Percentiles rank a stretch among this genome's conserved stretches.
Evolutionary conservation across 225 moss, liverwort and hornwort genomes (phyloP).

Genomic region (Physcomitrellopsis africana): DNA sequence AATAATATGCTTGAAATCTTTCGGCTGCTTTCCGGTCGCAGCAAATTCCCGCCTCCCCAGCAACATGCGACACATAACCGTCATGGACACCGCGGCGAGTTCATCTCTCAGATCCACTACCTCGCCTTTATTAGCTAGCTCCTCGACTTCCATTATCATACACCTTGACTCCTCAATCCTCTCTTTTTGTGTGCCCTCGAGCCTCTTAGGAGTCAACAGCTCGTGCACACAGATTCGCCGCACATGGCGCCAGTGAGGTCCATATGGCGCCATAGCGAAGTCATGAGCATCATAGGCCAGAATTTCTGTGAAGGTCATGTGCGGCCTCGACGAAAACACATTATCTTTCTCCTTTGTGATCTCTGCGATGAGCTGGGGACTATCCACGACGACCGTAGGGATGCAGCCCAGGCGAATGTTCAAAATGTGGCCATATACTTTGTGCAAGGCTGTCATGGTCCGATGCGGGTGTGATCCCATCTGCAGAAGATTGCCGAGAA

Average conservation of each 20-base stretch:
- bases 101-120: conserved; percentile 16
- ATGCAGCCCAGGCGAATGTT: conserved; percentile 24
- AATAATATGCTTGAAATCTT: conserved; percentile 32
- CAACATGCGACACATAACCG: conserved; percentile 34
- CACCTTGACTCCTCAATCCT: conserved; percentile 13
- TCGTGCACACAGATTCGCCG: conserved; percentile 31
- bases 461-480: conserved; percentile 25
- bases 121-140: not conserved
- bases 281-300: conserved; percentile 25
- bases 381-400: conserved; percentile 22
- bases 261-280: conserved; percentile 37
- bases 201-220: conserved; percentile 33
- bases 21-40: conserved; percentile 3
- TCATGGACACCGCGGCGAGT: conserved; percentile 18
- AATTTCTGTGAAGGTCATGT: conserved; percentile 26
- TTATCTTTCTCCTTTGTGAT: conserved; percentile 37
- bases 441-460: conserved; percentile 23
- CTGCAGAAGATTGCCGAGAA: conserved; percentile 27
- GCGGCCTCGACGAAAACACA: conserved; percentile 36
- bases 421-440: conserved; percentile 27
- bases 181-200: conserved; percentile 17
- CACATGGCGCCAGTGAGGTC: conserved; percentile 34
- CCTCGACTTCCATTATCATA: not conserved
- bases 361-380: conserved; percentile 21
- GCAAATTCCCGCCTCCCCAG: conserved; percentile 24